phyloP scores from a whole-genome alignment of 2,329 filamentous ascomycete genomes.

The Meredithiella fracta region DNA sequence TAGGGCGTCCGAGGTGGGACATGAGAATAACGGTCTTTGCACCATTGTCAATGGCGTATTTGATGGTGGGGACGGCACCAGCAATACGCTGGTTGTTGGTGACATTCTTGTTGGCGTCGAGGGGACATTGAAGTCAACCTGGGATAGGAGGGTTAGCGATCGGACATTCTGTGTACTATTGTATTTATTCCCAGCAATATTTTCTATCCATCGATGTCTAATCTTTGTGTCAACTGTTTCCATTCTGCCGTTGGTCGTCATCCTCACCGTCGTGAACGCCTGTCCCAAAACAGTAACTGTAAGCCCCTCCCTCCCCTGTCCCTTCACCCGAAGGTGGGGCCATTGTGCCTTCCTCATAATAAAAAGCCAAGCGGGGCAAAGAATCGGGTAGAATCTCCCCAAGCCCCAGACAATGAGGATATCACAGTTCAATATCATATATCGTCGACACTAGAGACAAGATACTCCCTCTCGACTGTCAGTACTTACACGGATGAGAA shows the following conservation, averaged over 20 bases:
- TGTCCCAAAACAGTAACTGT: conserved; percentile 3
- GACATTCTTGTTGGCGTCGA: conserved; percentile 80
- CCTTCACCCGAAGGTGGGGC: background rate
- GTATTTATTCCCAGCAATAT: too few species aligned
- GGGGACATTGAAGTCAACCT: conserved; percentile 99
- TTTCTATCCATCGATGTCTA: too few species aligned
- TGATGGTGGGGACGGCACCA: conserved; percentile 87
- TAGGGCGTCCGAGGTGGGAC: conserved; percentile 93
- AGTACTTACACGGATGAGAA: conserved; percentile 80
- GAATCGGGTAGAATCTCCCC: background rate
- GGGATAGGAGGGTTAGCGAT: conserved; percentile 12
- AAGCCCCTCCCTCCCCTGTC: background rate
- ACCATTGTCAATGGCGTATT: conserved; percentile 76
- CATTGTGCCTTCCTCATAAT: background rate
- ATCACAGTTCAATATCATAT: background rate
- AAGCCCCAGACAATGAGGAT: background rate
- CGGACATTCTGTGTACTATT: too few species aligned
- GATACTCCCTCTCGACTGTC: background rate
- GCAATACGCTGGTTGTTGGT: conserved; percentile 98
- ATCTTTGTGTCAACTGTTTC: too few species aligned
- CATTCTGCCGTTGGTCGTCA: background rate
- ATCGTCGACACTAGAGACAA: background rate
- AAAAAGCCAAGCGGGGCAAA: background rate
- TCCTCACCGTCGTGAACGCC: too few species aligned
- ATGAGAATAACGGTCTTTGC: conserved; percentile 91